Percentiles rank a stretch among this genome's conserved stretches.
Evolutionary conservation across 2,329 filamentous ascomycete genomes (phyloP).

Genomic region (Pseudogymnoascus pannorum): DNA sequence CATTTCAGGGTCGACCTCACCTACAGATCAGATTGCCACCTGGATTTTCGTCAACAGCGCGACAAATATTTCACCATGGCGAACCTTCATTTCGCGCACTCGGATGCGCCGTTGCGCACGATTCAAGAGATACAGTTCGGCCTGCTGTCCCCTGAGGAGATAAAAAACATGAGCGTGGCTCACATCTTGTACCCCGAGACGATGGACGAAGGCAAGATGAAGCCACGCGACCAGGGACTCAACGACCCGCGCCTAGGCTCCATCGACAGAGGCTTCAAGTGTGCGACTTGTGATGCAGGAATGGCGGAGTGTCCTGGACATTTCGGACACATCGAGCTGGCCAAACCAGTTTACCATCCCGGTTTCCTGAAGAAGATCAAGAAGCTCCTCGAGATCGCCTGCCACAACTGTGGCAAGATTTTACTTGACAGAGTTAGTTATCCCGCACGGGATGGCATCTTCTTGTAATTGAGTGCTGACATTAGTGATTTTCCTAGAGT

Average conservation of each 20-base stretch:
- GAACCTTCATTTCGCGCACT: slow-evolving; percentile 84
- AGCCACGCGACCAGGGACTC: slow-evolving; percentile 82
- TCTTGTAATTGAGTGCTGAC: slow-evolving; percentile 53
- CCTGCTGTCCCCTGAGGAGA: slow-evolving; percentile 94
- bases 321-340: slow-evolving; percentile 97
- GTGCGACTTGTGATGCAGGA: slow-evolving; percentile 90
- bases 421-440: slow-evolving; percentile 96
- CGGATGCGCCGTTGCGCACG: slow-evolving; percentile 90
- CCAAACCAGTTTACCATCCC: slow-evolving; percentile 87
- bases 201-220: slow-evolving; percentile 92
- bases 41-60: background rate
- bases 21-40: slow-evolving; percentile 2
- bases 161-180: slow-evolving; percentile 96
- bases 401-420: slow-evolving; percentile 97
- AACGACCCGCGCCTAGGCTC: slow-evolving; percentile 95
- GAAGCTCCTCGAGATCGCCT: slow-evolving; percentile 97
- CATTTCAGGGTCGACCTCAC: background rate
- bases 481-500: slow-evolving; percentile 50
- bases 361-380: slow-evolving; percentile 99
- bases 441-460: slow-evolving; percentile 49
- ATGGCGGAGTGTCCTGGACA: slow-evolving; percentile 96
- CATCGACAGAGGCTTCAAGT: slow-evolving; percentile 92
- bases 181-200: slow-evolving; percentile 98
- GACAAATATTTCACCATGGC: slow-evolving; percentile 57
- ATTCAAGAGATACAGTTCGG: slow-evolving; percentile 99